These are phyloP conservation scores for Rhizodiscina lignyota DNA, from an alignment of 495 filamentous ascomycete species.

Conservation along the genomic window DNA sequence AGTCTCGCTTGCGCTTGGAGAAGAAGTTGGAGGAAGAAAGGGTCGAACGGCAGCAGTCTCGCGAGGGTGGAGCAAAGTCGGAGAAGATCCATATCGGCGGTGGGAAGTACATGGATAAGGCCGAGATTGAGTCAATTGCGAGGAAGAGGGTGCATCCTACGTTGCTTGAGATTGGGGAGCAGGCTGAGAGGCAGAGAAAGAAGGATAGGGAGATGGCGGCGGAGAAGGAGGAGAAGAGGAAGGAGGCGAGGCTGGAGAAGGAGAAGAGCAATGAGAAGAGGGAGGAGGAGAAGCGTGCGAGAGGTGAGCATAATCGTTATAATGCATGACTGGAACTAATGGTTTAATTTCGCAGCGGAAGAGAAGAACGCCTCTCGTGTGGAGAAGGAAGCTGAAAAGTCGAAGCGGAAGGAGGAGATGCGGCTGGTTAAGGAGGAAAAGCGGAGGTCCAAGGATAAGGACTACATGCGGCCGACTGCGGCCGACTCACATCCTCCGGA, in stretches of 20 bases:
- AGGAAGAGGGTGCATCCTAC: conserved; percentile 68
- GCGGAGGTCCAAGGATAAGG: conserved; percentile 14
- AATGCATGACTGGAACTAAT: conserved; percentile 3
- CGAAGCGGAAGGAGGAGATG: conserved; percentile 31
- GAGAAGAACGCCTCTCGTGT: conserved; percentile 33
- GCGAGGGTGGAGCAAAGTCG: conserved; percentile 32
- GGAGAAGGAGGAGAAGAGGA: conserved; percentile 33
- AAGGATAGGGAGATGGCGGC: conserved; percentile 38
- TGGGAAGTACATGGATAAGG: conserved; percentile 60
- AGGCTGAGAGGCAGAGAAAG: conserved; percentile 49
- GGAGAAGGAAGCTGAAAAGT: conserved; percentile 34
- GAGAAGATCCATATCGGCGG: conserved; percentile 67
- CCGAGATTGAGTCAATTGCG: conserved; percentile 69
- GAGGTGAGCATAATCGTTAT: conserved; percentile 23
- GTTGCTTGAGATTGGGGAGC: conserved; percentile 74
- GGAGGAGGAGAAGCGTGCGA: conserved; percentile 31
- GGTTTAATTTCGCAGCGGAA: conserved; percentile 20
- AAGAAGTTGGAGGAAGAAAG: conserved; percentile 43
- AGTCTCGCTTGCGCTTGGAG: conserved; percentile 32
- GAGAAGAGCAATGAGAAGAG: conserved; percentile 38
- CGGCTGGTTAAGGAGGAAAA: conserved; percentile 27
- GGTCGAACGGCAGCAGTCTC: too few relatives aligned
- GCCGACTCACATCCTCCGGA: neutral
- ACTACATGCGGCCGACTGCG: too few relatives aligned
- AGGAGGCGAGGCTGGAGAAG: conserved; percentile 27